Evolutionary conservation across 148 eudicot species (phyloP).

Genomic region (Mesembryanthemum crystallinum): DNA sequence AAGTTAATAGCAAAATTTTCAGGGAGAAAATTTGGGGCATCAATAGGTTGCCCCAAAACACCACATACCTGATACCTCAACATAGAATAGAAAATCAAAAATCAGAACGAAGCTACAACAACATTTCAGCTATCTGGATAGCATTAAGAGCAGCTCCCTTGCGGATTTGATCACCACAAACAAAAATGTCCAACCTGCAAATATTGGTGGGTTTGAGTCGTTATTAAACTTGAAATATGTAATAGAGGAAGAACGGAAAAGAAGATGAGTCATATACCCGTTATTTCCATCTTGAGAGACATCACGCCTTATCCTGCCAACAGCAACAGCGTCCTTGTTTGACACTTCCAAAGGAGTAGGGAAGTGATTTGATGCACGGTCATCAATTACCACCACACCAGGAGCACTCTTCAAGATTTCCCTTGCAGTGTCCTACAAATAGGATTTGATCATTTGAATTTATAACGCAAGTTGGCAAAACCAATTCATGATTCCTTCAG

Average conservation of each 20-base stretch:
- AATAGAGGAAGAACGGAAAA: background rate
- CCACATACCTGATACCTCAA: background rate
- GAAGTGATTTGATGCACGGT: slow-evolving; percentile 69
- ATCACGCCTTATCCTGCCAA: slow-evolving; percentile 90
- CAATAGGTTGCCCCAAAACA: background rate
- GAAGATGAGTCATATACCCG: slow-evolving; percentile 42
- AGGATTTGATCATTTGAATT: background rate
- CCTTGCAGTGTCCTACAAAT: slow-evolving; percentile 62
- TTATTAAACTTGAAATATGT: background rate
- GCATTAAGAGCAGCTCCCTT: slow-evolving; percentile 97
- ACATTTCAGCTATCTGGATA: slow-evolving; percentile 93
- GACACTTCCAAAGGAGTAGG: slow-evolving; percentile 97
- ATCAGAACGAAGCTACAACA: slow-evolving; percentile 42
- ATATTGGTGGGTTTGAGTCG: background rate
- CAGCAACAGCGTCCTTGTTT: slow-evolving; percentile 86
- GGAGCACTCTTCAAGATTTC: slow-evolving; percentile 77
- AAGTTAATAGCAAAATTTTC: slow-evolving; percentile 16
- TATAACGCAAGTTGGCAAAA: background rate
- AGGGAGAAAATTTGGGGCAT: background rate
- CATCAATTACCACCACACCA: slow-evolving; percentile 84
- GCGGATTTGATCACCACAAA: slow-evolving; percentile 97
- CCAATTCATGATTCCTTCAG: background rate
- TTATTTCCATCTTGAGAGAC: slow-evolving; percentile 82
- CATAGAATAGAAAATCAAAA: slow-evolving; percentile 17
- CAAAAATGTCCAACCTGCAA: slow-evolving; percentile 88